Conservation (phyloP, 805 yeast species). For the Grigorovia humatica region DNA sequence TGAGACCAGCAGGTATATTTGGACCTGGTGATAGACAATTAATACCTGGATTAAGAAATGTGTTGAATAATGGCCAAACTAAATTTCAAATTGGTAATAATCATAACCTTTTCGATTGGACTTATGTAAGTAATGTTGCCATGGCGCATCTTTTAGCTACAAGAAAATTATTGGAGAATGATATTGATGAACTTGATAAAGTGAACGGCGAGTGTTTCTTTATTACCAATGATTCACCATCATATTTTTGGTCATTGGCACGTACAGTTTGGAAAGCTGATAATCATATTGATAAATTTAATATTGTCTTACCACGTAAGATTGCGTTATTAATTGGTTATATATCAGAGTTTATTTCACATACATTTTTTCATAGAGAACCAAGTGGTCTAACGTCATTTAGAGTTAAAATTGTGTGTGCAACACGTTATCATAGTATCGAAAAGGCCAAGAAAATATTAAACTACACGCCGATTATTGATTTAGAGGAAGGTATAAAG, state of each 20-base stretch:
- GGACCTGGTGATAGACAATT: constrained; percentile 98
- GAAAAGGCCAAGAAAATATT: constrained; percentile 69
- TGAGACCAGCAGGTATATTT: constrained; percentile 96
- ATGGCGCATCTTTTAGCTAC: constrained; percentile 85
- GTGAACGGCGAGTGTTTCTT: constrained; percentile 85
- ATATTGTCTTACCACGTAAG: constrained; percentile 58
- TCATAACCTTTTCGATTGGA: constrained; percentile 89
- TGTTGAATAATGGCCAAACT: constrained; percentile 75
- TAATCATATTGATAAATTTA: constrained; percentile 68
- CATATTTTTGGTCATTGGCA: constrained; percentile 95
- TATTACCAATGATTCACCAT: constrained; percentile 87
- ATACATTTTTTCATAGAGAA: constrained; percentile 57
- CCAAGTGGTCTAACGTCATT: constrained; percentile 86
- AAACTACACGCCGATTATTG: constrained; percentile 75
- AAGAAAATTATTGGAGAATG: constrained; percentile 54
- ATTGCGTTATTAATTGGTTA: constrained; percentile 79
- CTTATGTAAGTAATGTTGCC: constrained; percentile 97
- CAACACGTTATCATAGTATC: constrained; percentile 86
- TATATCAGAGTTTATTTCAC: constrained; percentile 63
- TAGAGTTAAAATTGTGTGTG: constrained; percentile 86
- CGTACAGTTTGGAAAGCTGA: constrained; percentile 96
- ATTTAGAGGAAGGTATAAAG: constrained; percentile 66
- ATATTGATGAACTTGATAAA: constrained; percentile 30
- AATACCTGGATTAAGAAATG: constrained; percentile 83
- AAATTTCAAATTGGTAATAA: constrained; percentile 93